Base-by-base conservation (phyloP, 2,329 filamentous ascomycete species). In the Chalara sp. region DNA sequence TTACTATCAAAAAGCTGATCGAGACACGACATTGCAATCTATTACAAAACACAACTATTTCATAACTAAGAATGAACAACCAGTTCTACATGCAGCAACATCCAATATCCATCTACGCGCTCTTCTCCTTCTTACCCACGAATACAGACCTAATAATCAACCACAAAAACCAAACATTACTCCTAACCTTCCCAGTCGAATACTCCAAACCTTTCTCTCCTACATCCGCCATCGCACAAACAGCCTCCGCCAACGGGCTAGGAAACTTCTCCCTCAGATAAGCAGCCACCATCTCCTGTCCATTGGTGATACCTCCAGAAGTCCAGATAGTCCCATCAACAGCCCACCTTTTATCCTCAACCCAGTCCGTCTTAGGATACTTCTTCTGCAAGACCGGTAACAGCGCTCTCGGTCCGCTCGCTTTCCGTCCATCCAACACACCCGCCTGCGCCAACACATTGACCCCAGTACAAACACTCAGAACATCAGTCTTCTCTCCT, bases 261-360 rank as follows among this genome's bases (percentile, higher is more conserved):
- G 69, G 69, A 49, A 68, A 66, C 42, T 67, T 67, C 5, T 68
- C 63, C 35, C 73, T 69, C 6, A 71, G 70, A 58, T 79, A 80
- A 2, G 75, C 76, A 13, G 73, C 72, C 43, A 79, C 71, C 48
- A 80, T 67, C 51, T 80, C 78, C 56, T 79, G 79, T 32, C 76
- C 76, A 53, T 79, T 79, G 10, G 76, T 80, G 48, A 80, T 65
- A 47, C 74, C 75, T n/a, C 58, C 58, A 61, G 32, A 74, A 30
- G 71, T 74, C 77, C 78, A 80, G 40, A 80, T 62, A 56, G 75
- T 78, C 7, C 75, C 76, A 54, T 80, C 76, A 50, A 70, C 67
- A 37, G 71, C 64, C 76, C 76, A 80, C 39, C 77, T 65, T 47
- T 73, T 68, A 3, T 75, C 65, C 3, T 76, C 76, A 7, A 72